phyloP scores from a whole-genome alignment of 495 filamentous ascomycete genomes.

The Patellaria atrata region DNA sequence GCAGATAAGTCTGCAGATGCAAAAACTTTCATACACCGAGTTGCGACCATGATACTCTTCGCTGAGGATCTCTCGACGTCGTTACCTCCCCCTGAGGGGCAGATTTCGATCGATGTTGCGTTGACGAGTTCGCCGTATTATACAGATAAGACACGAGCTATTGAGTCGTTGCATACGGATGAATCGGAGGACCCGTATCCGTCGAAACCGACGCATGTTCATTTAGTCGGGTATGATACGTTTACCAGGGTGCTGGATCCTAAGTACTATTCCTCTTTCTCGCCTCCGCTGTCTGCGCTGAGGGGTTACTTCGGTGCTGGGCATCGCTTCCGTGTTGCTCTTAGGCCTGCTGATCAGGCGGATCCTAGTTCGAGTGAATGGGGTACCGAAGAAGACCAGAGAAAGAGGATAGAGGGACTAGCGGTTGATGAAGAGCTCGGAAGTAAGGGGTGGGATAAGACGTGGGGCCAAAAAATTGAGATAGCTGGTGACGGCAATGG shows the following conservation, averaged over 20 bases:
- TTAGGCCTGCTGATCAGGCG: constrained; percentile 40
- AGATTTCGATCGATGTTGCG: constrained; percentile 53
- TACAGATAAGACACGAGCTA: constrained; percentile 62
- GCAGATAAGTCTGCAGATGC: constrained; percentile 84
- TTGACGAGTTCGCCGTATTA: constrained; percentile 76
- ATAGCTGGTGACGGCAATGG: constrained; percentile 46
- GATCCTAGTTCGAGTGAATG: constrained; percentile 18
- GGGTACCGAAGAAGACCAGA: constrained; percentile 26
- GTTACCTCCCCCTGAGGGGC: background rate
- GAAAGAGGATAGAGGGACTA: constrained; percentile 23
- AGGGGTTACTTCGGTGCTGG: constrained; percentile 50
- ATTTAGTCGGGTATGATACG: constrained; percentile 81
- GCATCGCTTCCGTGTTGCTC: constrained; percentile 57
- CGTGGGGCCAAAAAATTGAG: constrained; percentile 59
- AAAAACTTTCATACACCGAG: constrained; percentile 62
- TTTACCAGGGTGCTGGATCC: constrained; percentile 66
- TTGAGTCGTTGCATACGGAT: constrained; percentile 37
- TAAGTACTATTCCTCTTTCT: constrained; percentile 62
- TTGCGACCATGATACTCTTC: constrained; percentile 78
- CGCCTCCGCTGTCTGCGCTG: constrained; percentile 38
- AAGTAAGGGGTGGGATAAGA: constrained; percentile 40
- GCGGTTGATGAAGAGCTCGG: constrained; percentile 32
- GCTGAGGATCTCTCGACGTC: constrained; percentile 49
- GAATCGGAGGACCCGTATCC: constrained; percentile 35
- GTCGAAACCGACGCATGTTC: constrained; percentile 45